Percentiles rank a stretch among this genome's conserved stretches.
These are phyloP conservation scores for Sphagnurus paluster DNA, from an alignment of 1,284 basidiomycete species.

Conservation along the genomic window DNA sequence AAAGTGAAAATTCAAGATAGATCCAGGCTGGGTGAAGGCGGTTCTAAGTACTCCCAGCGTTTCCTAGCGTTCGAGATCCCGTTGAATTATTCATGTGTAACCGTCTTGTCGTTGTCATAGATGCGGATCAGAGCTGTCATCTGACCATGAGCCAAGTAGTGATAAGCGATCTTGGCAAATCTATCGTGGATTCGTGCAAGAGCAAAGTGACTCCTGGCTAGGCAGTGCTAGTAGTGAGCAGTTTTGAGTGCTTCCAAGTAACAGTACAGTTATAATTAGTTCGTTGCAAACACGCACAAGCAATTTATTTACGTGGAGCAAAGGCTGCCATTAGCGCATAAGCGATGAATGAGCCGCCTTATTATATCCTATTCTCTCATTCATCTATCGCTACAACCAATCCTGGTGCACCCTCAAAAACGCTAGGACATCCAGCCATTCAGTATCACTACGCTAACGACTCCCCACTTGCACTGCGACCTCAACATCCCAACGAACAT, in stretches of 20 bases:
- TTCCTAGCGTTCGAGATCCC: neutral
- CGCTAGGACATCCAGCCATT: slow-evolving; percentile 70
- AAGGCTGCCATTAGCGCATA: neutral
- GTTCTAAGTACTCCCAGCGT: neutral
- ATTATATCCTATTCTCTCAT: slow-evolving; percentile 64
- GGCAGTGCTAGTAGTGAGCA: too few species aligned
- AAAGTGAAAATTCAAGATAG: slow-evolving; percentile 19
- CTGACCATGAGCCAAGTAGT: neutral
- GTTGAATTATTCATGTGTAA: slow-evolving; percentile 9
- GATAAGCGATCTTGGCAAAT: slow-evolving; percentile 1
- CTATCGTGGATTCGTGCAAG: too few species aligned
- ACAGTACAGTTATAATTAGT: neutral
- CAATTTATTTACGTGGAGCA: neutral
- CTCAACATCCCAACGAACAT: slow-evolving; percentile 58
- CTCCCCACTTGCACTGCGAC: slow-evolving; percentile 59
- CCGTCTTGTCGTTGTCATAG: slow-evolving; percentile 18
- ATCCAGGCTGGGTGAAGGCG: slow-evolving; percentile 1
- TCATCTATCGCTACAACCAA: slow-evolving; percentile 39
- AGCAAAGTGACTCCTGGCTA: too few species aligned
- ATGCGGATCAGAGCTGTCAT: slow-evolving; percentile 13
- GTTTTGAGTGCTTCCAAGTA: neutral
- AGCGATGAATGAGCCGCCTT: slow-evolving; percentile 37
- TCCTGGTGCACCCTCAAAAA: slow-evolving; percentile 36
- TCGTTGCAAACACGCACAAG: slow-evolving; percentile 6
- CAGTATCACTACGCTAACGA: slow-evolving; percentile 83